These are phyloP conservation scores for Mycena albidolilacea DNA, from an alignment of 768 basidiomycete genomes.

Conservation along the genomic window DNA sequence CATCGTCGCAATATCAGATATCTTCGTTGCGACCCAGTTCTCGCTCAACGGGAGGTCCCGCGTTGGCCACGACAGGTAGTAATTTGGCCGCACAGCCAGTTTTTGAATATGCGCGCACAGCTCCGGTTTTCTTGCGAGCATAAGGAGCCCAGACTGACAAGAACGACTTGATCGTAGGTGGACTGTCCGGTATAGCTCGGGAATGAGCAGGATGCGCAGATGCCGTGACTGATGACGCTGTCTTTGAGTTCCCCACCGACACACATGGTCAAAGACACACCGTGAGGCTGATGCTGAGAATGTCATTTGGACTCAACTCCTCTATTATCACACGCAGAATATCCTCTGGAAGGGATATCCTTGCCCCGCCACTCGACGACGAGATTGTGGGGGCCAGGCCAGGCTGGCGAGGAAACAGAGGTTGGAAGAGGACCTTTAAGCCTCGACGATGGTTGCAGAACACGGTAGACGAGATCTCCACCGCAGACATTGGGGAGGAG, in stretches of 20 bases:
- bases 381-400: slow-evolving; percentile 45
- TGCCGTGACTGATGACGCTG: slow-evolving; percentile 46
- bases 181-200: slow-evolving; percentile 61
- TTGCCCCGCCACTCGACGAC: slow-evolving; percentile 27
- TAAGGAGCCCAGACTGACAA: slow-evolving; percentile 54
- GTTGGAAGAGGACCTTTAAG: slow-evolving; percentile 53
- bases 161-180: slow-evolving; percentile 59
- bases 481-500: not conserved
- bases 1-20: slow-evolving; percentile 50
- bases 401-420: slow-evolving; percentile 49
- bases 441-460: slow-evolving; percentile 47
- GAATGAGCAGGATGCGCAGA: slow-evolving; percentile 46
- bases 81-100: slow-evolving; percentile 64
- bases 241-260: slow-evolving; percentile 9
- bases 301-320: slow-evolving; percentile 52
- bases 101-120: slow-evolving; percentile 58
- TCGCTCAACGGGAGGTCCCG: slow-evolving; percentile 59
- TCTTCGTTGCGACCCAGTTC: slow-evolving; percentile 55
- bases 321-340: slow-evolving; percentile 57
- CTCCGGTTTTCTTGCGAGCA: slow-evolving; percentile 53
- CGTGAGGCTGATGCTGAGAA: slow-evolving; percentile 58
- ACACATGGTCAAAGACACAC: slow-evolving; percentile 47
- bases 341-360: slow-evolving; percentile 55
- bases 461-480: not conserved
- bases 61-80: slow-evolving; percentile 67